Evolutionary conservation across 129 eudicot species (phyloP).

Genomic region (Ambrosia trifida): DNA sequence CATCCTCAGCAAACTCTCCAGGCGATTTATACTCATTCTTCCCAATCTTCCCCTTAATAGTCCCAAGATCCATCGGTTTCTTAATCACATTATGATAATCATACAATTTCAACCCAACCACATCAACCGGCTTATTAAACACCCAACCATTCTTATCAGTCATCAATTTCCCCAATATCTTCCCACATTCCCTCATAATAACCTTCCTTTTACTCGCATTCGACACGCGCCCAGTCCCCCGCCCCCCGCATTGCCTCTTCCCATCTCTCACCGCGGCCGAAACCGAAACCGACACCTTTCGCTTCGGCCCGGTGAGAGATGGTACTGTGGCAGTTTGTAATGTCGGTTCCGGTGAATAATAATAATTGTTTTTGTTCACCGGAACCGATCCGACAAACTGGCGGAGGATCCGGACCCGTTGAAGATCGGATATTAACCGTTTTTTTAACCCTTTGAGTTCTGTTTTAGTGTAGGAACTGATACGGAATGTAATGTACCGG

Average conservation of each 20-base stretch:
- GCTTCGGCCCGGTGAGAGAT: conserved; percentile 2
- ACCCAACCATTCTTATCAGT: conserved; percentile 52
- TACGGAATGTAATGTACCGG: conserved; percentile 39
- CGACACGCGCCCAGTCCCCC: not conserved
- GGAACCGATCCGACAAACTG: conserved; percentile 23
- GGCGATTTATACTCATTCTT: conserved; percentile 38
- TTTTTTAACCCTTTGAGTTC: conserved; percentile 46
- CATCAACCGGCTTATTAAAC: conserved; percentile 57
- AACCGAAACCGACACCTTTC: conserved; percentile 3
- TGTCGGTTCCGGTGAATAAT: not conserved
- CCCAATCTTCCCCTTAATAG: conserved; percentile 43
- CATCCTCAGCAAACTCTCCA: conserved; percentile 56
- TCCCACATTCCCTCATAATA: conserved; percentile 47
- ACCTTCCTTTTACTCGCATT: conserved; percentile 21
- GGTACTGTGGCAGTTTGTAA: not conserved
- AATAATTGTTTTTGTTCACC: conserved; percentile 9
- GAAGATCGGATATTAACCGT: conserved; percentile 44
- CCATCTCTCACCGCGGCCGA: conserved; percentile 21
- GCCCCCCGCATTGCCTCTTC: conserved; percentile 20
- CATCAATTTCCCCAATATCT: conserved; percentile 44
- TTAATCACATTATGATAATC: conserved; percentile 47
- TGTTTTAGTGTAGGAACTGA: conserved; percentile 40
- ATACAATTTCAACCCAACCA: conserved; percentile 35
- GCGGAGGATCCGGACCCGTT: conserved; percentile 40
- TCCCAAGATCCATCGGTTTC: conserved; percentile 66